Evolutionary conservation across 805 yeast genomes (phyloP).

Genomic region (Gaillardinia entomophila): DNA sequence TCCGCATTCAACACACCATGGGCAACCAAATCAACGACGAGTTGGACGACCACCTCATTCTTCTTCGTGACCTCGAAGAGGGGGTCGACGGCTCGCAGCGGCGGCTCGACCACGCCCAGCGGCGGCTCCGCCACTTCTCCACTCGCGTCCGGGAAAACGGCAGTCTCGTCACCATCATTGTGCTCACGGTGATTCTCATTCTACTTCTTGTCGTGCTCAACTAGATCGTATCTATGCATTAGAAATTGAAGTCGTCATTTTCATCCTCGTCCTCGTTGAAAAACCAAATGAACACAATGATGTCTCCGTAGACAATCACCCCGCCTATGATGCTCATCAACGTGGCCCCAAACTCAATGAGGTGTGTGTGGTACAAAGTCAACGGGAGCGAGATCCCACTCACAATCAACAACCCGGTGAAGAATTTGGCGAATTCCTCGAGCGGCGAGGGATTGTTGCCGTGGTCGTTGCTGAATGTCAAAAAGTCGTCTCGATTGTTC

Average conservation of each 20-base stretch:
- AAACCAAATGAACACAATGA: slow-evolving; percentile 40
- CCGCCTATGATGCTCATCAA: slow-evolving; percentile 42
- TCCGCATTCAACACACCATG: slow-evolving; percentile 33
- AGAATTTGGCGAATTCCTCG: slow-evolving; percentile 32
- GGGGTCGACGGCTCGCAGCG: slow-evolving; percentile 33
- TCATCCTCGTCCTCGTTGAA: slow-evolving; percentile 41
- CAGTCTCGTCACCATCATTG: slow-evolving; percentile 35
- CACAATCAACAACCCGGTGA: slow-evolving; percentile 36
- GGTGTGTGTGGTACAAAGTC: slow-evolving; percentile 30
- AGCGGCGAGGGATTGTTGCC: slow-evolving; percentile 31
- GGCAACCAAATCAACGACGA: slow-evolving; percentile 34
- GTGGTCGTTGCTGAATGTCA: slow-evolving; percentile 37
- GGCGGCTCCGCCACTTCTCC: slow-evolving; percentile 25
- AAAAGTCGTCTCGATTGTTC: slow-evolving; percentile 34
- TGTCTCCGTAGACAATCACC: slow-evolving; percentile 38
- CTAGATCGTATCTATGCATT: slow-evolving; percentile 8
- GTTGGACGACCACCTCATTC: slow-evolving; percentile 35
- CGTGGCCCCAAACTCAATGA: slow-evolving; percentile 34
- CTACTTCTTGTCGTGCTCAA: slow-evolving; percentile 37
- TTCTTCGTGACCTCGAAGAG: slow-evolving; percentile 34
- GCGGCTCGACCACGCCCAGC: slow-evolving; percentile 26
- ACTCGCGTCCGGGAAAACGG: slow-evolving; percentile 35
- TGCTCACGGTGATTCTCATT: slow-evolving; percentile 35
- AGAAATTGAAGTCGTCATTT: slow-evolving; percentile 40
- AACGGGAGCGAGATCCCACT: slow-evolving; percentile 43